phyloP scores from a whole-genome alignment of 2,329 filamentous ascomycete species.

The Penicillium sp. region DNA sequence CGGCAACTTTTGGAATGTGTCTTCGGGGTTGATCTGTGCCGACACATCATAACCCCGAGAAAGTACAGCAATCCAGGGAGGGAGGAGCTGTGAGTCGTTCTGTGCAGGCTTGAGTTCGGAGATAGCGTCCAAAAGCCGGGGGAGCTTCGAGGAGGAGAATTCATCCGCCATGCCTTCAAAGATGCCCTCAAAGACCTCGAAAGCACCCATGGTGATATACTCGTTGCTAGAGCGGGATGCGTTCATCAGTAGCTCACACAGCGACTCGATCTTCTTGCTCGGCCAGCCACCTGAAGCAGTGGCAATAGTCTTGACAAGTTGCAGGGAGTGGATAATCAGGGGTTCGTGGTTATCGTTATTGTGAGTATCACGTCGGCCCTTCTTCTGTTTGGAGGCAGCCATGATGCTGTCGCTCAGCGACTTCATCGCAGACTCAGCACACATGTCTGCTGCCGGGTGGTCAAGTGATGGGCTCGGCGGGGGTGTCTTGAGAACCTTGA shows the following conservation, averaged over 20 bases:
- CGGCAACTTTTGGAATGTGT: conserved; percentile 89
- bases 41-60: conserved; percentile 94
- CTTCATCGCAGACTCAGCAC: conserved; percentile 84
- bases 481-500: conserved; percentile 78
- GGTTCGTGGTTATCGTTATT: conserved; percentile 70
- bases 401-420: conserved; percentile 75
- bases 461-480: conserved; percentile 91
- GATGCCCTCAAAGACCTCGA: conserved; percentile 97
- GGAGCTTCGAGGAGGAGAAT: conserved; percentile 84
- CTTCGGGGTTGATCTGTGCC: conserved; percentile 82
- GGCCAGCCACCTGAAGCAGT: conserved; percentile 91
- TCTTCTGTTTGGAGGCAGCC: conserved; percentile 69
- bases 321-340: conserved; percentile 84
- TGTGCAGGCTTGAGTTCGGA: conserved; percentile 87
- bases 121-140: conserved; percentile 86
- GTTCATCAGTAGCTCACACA: conserved; percentile 85
- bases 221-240: conserved; percentile 92
- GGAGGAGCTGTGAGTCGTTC: conserved; percentile 91
- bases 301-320: conserved; percentile 89
- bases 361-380: conserved; percentile 48
- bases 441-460: conserved; percentile 94
- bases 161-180: conserved; percentile 90
- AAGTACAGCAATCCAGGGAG: conserved; percentile 94
- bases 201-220: conserved; percentile 93
- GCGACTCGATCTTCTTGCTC: conserved; percentile 87